Base-by-base conservation (phyloP, 2,329 filamentous ascomycete genomes). In the Geosmithia flava region DNA sequence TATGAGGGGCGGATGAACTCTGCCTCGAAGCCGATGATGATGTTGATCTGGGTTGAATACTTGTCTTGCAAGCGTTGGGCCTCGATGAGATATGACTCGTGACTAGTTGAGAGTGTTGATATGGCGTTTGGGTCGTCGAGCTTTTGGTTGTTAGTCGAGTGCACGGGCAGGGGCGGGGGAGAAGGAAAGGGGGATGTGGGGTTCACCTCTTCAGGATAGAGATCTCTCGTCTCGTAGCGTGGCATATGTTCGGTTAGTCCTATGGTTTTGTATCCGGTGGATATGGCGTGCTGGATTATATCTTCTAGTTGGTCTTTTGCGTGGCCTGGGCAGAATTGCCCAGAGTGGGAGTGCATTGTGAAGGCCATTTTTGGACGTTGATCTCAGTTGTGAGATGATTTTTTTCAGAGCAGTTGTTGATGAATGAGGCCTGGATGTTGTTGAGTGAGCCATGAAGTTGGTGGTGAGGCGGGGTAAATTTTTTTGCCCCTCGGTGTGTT, bases 261-360 rank as follows among this genome's bases (percentile, higher is more conserved):
- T 60, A 96, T 89, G 19, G 85, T 85, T 52, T 81, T 79, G 76
- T 94, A 93, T 42, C 85, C 83, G 52, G 84, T 75, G 45, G 74
- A 66, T 55, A 97, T 87, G 54, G 91, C 91, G 13, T 81, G 77
- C 59, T 82, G 77, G 56, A 97, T 72, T 45, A 97, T 79, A 54
- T 88, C 82, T 64, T 97, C 91, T 10, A 98, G 77, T 19, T 80
- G 76, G 62, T 95, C 81, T 61, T 84, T 81, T 46, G 93, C 93
- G 70, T 98, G 93, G 56, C 84, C 80, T 10, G 83, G 83, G 70
- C 93, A 98, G 71, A 98, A 98, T 64, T 98, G 87, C 53, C 93
- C 93, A 39, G 93, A 97, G 69, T 98, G 93, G 60, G 88, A 95
- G 67, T 98, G 93, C 72, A 97, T 94, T 4, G 93, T 94, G 69